Conservation (phyloP, 148 eudicot species). For the Fagopyrum tataricum region DNA sequence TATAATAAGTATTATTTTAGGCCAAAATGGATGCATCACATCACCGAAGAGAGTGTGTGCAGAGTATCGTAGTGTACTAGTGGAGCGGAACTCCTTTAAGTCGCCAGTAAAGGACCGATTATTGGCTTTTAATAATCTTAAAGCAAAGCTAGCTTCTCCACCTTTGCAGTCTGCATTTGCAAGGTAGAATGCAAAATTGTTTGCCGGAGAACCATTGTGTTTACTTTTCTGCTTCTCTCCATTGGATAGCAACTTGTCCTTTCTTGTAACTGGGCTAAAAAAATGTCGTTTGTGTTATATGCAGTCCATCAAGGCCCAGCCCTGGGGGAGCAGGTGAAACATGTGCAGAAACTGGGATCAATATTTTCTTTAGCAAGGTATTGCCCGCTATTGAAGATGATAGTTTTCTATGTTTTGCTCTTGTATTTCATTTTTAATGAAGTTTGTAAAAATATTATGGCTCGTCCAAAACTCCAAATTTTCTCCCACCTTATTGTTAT, state of each 20-base stretch:
- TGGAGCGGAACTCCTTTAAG: conserved; percentile 78
- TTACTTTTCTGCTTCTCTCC: neutral
- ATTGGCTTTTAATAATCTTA: conserved; percentile 48
- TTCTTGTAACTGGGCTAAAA: conserved; percentile 9
- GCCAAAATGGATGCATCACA: conserved; percentile 69
- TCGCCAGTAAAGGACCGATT: conserved; percentile 95
- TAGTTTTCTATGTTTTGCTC: too few species aligned
- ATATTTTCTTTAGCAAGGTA: conserved; percentile 85
- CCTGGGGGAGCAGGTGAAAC: conserved; percentile 97
- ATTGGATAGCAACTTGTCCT: neutral
- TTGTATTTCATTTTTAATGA: neutral
- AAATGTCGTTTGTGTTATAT: conserved; percentile 11
- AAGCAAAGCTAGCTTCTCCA: conserved; percentile 71
- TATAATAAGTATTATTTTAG: conserved; percentile 26
- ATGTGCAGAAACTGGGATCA: conserved; percentile 93
- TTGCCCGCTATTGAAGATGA: too few species aligned
- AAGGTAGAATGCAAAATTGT: conserved; percentile 41
- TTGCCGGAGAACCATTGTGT: neutral
- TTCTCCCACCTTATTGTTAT: neutral
- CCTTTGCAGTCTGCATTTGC: conserved; percentile 96
- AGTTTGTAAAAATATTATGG: neutral
- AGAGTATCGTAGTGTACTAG: conserved; percentile 81
- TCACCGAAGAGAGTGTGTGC: conserved; percentile 84
- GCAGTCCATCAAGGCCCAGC: conserved; percentile 80
- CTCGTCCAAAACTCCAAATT: neutral